Evolutionary conservation across 2,329 filamentous ascomycete species (phyloP), one percentile per base, ranked within the genome.

Genomic region (Ophioceras dolichostomum): DNA sequence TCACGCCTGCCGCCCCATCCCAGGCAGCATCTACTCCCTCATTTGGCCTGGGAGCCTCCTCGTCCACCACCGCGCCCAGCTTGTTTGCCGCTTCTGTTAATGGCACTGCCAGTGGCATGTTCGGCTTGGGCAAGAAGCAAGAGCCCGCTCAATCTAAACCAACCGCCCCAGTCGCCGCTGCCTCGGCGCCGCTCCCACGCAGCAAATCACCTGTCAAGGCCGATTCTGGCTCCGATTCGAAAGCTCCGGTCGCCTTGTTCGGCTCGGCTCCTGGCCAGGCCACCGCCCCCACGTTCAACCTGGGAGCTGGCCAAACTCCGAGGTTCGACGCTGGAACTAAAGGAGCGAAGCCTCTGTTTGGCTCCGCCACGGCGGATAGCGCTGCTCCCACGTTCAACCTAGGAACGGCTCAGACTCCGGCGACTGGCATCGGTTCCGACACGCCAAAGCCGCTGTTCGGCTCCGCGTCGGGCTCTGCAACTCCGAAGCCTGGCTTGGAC

Each of bases 271-370:
- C 35, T 3, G 35, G 35, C 10, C 14, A 37, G 13, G 27, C 27
- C 14, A 16, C 26, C 10, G 22, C 27, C n/a, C 35, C 35, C 12
- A 30, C 35, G 5, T 37, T 37, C 21, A 20, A 19, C n/a, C 18
- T 20, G 3, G n/a, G 12, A 13, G 18, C 17, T 8, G 18, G n/a
- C n/a, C n/a, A n/a, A n/a, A 32, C 19, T 32, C 39, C 2, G 30
- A 37, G 8, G n/a, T n/a, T n/a, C n/a, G n/a, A n/a, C n/a, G n/a
- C n/a, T n/a, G n/a, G n/a, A n/a, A n/a, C n/a, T n/a, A n/a, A n/a
- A n/a, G n/a, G n/a, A n/a, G 32, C 36, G 12, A 45, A 43, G 30
- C 13, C 45, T 6, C 32, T 46, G 3, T 49, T 47, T 30, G 45
- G 44, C 20, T 22, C 38, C 10, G n/a, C n/a, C n/a, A n/a, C n/a